Conservation (phyloP, 2,329 filamentous ascomycete genomes). For the Chalara sp. region DNA sequence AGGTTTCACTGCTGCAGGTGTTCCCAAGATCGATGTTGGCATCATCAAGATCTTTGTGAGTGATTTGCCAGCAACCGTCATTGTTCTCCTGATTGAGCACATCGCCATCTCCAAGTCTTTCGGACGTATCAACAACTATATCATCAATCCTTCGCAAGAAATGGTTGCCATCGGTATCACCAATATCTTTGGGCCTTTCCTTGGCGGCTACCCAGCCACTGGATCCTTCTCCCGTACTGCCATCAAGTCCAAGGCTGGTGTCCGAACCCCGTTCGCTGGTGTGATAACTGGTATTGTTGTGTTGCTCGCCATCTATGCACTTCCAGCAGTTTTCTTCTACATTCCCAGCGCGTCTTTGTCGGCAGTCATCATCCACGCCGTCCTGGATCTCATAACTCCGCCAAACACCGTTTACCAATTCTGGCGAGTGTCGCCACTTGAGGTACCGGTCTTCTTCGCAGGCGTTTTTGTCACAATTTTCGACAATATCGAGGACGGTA, state of each 20-base stretch:
- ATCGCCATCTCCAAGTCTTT: slow-evolving; percentile 98
- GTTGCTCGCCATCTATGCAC: slow-evolving; percentile 80
- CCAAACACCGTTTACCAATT: slow-evolving; percentile 92
- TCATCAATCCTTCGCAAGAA: slow-evolving; percentile 91
- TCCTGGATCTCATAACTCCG: slow-evolving; percentile 84
- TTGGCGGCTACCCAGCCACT: slow-evolving; percentile 87
- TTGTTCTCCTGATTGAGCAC: slow-evolving; percentile 94
- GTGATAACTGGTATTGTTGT: slow-evolving; percentile 83
- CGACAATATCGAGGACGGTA: slow-evolving; percentile 80
- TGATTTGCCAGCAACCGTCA: slow-evolving; percentile 77
- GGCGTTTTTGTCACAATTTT: slow-evolving; percentile 91
- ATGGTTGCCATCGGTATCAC: slow-evolving; percentile 89
- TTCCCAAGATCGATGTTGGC: slow-evolving; percentile 58
- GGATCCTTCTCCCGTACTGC: slow-evolving; percentile 95
- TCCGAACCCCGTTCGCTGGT: slow-evolving; percentile 84
- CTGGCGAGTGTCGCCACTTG: slow-evolving; percentile 86
- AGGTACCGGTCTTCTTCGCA: slow-evolving; percentile 87
- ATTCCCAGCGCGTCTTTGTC: slow-evolving; percentile 77
- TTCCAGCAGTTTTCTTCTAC: slow-evolving; percentile 88
- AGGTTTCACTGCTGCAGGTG: slow-evolving; percentile 75
- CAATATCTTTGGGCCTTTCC: slow-evolving; percentile 84
- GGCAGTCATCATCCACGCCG: slow-evolving; percentile 92
- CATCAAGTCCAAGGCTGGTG: slow-evolving; percentile 95
- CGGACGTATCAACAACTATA: slow-evolving; percentile 91
- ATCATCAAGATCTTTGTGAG: slow-evolving; percentile 63